Conservation (phyloP, 2,329 filamentous ascomycete genomes). For the Pezizomycotina sp. region DNA sequence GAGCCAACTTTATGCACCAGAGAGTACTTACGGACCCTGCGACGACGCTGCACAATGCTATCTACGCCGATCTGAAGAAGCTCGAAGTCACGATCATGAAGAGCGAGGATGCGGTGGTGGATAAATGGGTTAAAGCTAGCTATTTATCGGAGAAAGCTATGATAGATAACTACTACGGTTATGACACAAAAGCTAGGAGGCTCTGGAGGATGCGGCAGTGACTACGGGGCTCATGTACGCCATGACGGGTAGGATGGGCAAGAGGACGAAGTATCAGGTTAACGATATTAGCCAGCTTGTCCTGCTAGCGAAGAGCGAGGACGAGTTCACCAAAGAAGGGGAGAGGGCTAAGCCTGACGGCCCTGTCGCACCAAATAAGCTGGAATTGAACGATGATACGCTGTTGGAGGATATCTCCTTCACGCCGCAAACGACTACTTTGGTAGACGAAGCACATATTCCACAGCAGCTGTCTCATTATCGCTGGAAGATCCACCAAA, state of each 20-base stretch:
- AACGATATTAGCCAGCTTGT: slow-evolving; percentile 75
- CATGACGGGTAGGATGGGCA: slow-evolving; percentile 72
- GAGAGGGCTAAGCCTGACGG: slow-evolving; percentile 26
- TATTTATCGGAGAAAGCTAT: slow-evolving; percentile 71
- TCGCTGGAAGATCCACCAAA: slow-evolving; percentile 68
- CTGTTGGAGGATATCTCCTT: slow-evolving; percentile 78
- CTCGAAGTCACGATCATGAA: slow-evolving; percentile 32
- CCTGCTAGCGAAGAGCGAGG: slow-evolving; percentile 64
- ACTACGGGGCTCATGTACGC: slow-evolving; percentile 62
- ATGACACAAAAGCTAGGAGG: slow-evolving; percentile 58
- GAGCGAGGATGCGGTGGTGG: slow-evolving; percentile 30
- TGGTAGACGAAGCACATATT: slow-evolving; percentile 36
- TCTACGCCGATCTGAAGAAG: slow-evolving; percentile 42
- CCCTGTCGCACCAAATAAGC: slow-evolving; percentile 42
- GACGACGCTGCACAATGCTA: slow-evolving; percentile 41
- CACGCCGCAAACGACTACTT: slow-evolving; percentile 32
- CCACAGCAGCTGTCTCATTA: slow-evolving; percentile 47
- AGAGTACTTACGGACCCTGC: slow-evolving; percentile 47
- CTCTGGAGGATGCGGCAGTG: slow-evolving; percentile 50
- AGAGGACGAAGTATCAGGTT: slow-evolving; percentile 64
- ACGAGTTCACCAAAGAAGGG: slow-evolving; percentile 24
- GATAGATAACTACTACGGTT: slow-evolving; percentile 67
- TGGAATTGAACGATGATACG: slow-evolving; percentile 82
- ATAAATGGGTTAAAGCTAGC: slow-evolving; percentile 38
- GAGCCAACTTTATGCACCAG: slow-evolving; percentile 59